Evolutionary conservation across 768 basidiomycete species (phyloP).

Genomic region (Suillus placidus): DNA sequence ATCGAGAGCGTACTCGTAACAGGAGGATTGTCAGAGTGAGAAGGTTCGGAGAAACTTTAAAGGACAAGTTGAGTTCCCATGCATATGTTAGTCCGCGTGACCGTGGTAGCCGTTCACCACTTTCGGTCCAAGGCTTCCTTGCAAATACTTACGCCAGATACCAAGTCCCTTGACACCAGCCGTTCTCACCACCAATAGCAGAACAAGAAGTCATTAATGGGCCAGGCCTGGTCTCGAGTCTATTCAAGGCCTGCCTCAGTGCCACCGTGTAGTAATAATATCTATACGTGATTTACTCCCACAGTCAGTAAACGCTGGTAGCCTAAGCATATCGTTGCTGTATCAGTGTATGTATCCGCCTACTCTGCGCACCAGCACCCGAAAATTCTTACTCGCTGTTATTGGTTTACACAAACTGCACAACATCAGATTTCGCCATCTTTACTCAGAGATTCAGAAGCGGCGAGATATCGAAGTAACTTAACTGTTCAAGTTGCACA

Average conservation of each 20-base stretch:
- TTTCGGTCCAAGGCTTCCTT: not conserved
- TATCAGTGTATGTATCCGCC: not conserved
- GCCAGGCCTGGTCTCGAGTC: not conserved
- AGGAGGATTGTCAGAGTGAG: not conserved
- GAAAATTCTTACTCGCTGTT: not conserved
- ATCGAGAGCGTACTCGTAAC: not conserved
- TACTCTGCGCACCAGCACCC: not conserved
- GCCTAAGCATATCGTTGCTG: not conserved
- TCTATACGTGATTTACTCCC: conserved; percentile 1
- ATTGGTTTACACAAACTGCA: not conserved
- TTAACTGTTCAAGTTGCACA: not conserved
- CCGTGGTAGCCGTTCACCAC: not conserved
- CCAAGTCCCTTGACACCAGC: too few species aligned
- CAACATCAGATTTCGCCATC: not conserved
- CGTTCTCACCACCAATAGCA: not conserved
- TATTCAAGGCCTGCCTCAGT: not conserved
- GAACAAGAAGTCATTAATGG: not conserved
- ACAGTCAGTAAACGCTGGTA: conserved; percentile 2
- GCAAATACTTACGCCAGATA: too few species aligned
- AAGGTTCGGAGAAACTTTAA: not conserved
- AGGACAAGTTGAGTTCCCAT: not conserved
- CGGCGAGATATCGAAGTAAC: not conserved
- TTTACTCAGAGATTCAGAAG: not conserved
- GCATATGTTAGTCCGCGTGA: not conserved
- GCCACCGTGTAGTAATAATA: not conserved